Evolutionary conservation across 805 yeast genomes (phyloP).

Genomic region (Yarrowia sp.): DNA sequence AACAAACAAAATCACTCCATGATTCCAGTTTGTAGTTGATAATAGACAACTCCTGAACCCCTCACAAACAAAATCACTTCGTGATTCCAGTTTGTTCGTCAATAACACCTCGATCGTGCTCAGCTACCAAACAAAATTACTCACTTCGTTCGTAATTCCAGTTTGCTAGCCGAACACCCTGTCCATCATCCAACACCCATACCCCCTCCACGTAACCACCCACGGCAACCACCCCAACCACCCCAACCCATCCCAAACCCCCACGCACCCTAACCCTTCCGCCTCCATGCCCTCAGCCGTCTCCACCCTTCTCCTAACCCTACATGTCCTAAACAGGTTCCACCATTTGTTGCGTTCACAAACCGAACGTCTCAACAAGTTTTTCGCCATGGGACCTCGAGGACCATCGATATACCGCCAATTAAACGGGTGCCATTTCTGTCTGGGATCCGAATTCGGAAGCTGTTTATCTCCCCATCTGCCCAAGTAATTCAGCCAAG

Average conservation of each 20-base stretch:
- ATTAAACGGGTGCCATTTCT: constrained; percentile 85
- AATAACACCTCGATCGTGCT: too few relatives aligned
- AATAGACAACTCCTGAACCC: too few relatives aligned
- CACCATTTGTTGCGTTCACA: constrained; percentile 93
- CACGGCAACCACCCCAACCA: constrained; percentile 57
- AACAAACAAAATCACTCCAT: too few relatives aligned
- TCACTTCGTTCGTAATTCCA: too few relatives aligned
- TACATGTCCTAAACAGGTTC: constrained; percentile 86
- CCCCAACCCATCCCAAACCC: constrained; percentile 55
- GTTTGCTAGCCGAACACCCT: constrained; percentile 45
- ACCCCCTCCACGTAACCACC: constrained; percentile 48
- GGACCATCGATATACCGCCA: constrained; percentile 95
- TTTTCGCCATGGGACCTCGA: constrained; percentile 83
- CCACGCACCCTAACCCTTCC: constrained; percentile 86
- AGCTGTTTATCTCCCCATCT: constrained; percentile 90
- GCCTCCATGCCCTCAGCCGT: constrained; percentile 89
- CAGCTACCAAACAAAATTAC: too few relatives aligned
- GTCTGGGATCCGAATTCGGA: constrained; percentile 73
- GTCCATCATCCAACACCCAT: constrained; percentile 47
- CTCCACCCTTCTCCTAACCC: constrained; percentile 71
- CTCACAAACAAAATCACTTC: too few relatives aligned
- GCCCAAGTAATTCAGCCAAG: constrained; percentile 83
- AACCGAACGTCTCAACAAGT: constrained; percentile 68
- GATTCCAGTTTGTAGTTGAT: too few relatives aligned
- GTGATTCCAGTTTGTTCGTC: too few relatives aligned